Evolutionary conservation across 169 alveolate genomes (phyloP), one percentile per base, ranked within the genome.

Genomic region (Cryptosporidium meleagridis): DNA sequence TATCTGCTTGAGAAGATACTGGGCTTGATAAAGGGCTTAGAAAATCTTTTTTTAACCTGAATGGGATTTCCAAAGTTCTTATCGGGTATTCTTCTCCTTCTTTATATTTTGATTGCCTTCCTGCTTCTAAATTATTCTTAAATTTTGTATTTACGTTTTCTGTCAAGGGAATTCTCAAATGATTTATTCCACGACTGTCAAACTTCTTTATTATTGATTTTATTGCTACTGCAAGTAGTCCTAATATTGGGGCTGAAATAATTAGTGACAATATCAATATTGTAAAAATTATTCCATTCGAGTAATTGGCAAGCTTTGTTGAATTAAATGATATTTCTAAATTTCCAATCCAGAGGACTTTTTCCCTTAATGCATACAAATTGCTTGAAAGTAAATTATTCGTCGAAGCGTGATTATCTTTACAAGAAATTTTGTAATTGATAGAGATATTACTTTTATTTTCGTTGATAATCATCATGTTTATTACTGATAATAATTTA

Each of bases 21-120:
- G 89, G 70, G 23, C 65, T 59, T 62, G 39, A 80, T 80, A 75
- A 62, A 26, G 67, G 55, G 31, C 65, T 80, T 61, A 31, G 67
- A 37, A 53, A 73, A 21, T 29, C 45, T 62, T 52, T 73, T 55
- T 53, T 73, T 73, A 73, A 58, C 29, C 52, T 9, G 33, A 53
- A 23, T 73, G 41, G 53, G 37, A 73, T 73, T 73, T 55, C 52
- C 10, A 55, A 9, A 55, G 67, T 8, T 23, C 8, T 55, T n/a
- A n/a, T 55, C 12, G 35, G 0, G 18, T 55, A 23, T 21, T 55
- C 8, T 55, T 55, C 37, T 55, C 67, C 37, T 55, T 18, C 14
- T 1, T 55, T 55, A n/a, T 55, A 55, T 21, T 55, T 55, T 16
- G 67, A 55, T 3, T 55, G 37, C 18, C 14, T 55, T 23, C 18